These are phyloP conservation scores for Apiospora phragmitis DNA, from an alignment of 2,329 filamentous ascomycete species.

Conservation along the genomic window DNA sequence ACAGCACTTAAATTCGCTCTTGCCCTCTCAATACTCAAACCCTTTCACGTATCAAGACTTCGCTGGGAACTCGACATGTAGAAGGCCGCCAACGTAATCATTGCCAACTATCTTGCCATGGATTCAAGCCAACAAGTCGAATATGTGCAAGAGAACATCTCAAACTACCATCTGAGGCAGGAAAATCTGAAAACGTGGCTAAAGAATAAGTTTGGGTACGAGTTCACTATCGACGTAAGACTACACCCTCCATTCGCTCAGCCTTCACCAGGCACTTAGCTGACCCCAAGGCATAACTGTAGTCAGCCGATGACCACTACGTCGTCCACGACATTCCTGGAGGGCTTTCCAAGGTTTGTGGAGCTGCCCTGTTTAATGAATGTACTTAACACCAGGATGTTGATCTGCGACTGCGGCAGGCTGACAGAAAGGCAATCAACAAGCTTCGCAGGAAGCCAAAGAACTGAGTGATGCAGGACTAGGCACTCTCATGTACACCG, in stretches of 20 bases:
- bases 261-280: background rate
- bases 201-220: background rate
- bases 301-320: background rate
- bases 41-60: background rate
- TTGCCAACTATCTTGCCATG: background rate
- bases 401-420: background rate
- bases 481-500: background rate
- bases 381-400: background rate
- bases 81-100: background rate
- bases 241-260: background rate
- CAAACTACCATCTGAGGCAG: background rate
- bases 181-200: background rate
- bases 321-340: background rate
- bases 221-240: background rate
- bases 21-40: background rate
- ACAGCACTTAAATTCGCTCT: background rate
- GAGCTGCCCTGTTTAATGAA: background rate
- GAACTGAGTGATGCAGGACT: background rate
- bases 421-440: background rate
- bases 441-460: background rate
- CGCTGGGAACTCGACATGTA: background rate
- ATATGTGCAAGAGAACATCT: background rate
- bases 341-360: background rate
- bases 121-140: background rate
- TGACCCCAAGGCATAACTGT: background rate